Percentiles rank a stretch among this genome's conserved stretches.
phyloP scores from a whole-genome alignment of 2,329 filamentous ascomycete species.

The Ophiostoma novo-ulmi region DNA sequence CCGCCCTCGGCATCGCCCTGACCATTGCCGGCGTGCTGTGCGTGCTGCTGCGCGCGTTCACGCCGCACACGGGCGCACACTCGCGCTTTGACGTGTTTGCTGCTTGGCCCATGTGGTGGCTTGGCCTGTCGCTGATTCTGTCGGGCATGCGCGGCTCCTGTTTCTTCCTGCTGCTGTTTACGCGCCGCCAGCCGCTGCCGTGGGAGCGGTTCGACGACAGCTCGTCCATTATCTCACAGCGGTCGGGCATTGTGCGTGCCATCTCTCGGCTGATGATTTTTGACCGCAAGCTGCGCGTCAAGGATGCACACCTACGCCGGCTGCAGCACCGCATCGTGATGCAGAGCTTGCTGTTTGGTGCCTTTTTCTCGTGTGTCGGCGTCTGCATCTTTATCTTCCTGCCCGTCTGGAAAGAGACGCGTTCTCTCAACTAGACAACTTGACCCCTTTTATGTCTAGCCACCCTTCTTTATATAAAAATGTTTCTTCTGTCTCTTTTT shows the following conservation, averaged over 20 bases:
- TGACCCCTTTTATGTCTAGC: not conserved
- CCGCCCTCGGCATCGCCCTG: conserved; percentile 40
- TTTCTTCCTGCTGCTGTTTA: conserved; percentile 46
- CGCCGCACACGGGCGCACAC: conserved; percentile 37
- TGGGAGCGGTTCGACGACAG: conserved; percentile 46
- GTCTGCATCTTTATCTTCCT: conserved; percentile 41
- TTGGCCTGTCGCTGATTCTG: conserved; percentile 41
- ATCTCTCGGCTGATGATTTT: conserved; percentile 44
- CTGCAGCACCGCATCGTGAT: conserved; percentile 44
- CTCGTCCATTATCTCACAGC: conserved; percentile 25
- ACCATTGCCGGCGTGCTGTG: conserved; percentile 39
- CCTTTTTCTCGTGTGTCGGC: conserved; percentile 36
- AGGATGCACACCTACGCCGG: conserved; percentile 40
- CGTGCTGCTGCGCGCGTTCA: conserved; percentile 39
- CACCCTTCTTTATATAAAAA: not conserved
- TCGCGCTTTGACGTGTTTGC: conserved; percentile 41
- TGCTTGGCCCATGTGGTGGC: conserved; percentile 44
- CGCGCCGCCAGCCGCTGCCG: conserved; percentile 42
- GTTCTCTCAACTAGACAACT: not conserved
- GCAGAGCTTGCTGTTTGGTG: conserved; percentile 39
- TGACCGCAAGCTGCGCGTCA: conserved; percentile 43
- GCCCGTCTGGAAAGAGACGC: conserved; percentile 38
- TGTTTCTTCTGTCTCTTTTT: not conserved
- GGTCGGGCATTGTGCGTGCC: conserved; percentile 31
- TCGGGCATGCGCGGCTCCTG: conserved; percentile 44